These are phyloP conservation scores for Xanthoceras sorbifolium DNA, from an alignment of 345 rosid species.

Conservation along the genomic window DNA sequence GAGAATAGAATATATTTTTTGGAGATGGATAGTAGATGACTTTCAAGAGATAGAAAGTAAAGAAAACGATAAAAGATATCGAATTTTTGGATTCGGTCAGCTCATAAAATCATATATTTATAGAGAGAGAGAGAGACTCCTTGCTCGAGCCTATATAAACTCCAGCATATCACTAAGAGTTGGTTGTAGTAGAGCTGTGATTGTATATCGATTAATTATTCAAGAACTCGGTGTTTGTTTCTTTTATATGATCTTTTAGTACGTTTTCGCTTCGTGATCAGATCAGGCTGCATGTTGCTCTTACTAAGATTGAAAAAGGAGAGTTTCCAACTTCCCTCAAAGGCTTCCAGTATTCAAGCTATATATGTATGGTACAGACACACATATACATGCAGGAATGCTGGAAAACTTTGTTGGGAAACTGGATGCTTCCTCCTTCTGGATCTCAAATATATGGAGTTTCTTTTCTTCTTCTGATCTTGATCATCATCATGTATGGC, in stretches of 20 bases:
- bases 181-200: neutral
- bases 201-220: too few relatives aligned
- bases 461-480: too few relatives aligned
- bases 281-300: too few relatives aligned
- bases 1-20: neutral
- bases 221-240: too few relatives aligned
- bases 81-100: neutral
- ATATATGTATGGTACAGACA: too few relatives aligned
- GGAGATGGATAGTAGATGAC: neutral
- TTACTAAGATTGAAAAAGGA: neutral
- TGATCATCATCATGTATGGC: too few relatives aligned
- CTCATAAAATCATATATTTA: too few relatives aligned
- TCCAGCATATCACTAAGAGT: neutral
- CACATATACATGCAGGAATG: neutral
- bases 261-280: too few relatives aligned
- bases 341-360: slow-evolving; percentile 4
- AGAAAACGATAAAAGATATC: neutral
- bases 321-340: slow-evolving; percentile 1
- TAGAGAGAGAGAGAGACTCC: too few relatives aligned
- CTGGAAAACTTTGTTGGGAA: slow-evolving; percentile 14
- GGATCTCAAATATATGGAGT: neutral
- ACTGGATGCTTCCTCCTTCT: slow-evolving; percentile 13
- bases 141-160: slow-evolving; percentile 1
- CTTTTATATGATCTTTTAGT: too few relatives aligned
- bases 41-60: neutral